Base-by-base conservation (phyloP, 2,329 filamentous ascomycete genomes). In the Colletotrichum simmondsii region DNA sequence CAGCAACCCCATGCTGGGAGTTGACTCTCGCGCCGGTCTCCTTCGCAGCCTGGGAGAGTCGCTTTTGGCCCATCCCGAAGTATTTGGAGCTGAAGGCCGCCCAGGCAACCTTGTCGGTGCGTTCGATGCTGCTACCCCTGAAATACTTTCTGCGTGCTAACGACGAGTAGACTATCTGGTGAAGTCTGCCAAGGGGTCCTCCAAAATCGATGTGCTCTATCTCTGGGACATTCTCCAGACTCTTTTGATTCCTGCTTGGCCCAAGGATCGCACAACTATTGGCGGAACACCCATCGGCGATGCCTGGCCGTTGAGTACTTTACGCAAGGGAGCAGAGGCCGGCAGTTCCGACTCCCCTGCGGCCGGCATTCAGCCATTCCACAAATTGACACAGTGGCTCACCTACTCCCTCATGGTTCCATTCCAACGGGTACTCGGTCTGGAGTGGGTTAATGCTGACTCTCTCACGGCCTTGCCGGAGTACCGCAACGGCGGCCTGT, bases 341-440 rank as follows among this genome's bases (percentile, higher is more conserved):
- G 61, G 42, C 32, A 57, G 60, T 26, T 22, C 66, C 22, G 59
- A 68, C 32, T 49, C 42, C 42, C 24, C 61, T 1, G 59, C 87
- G 76, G 68, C 71, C 0, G 53, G 61, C 0, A 95, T 97, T 74
- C 90, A 96, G 12, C 95, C 95, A 0, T 97, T 98, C 85, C 95
- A 98, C 86, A 98, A 97, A 84, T 89, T 97, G 46, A 97, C 95
- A 0, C 95, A 98, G 82, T 98, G 95, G 95, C 92, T 98, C 68
- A 94, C 93, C 62, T 98, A 98, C 83, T 97, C 95, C 2, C 89
- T 98, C 68, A 97, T 97, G 94, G 92, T 95, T 28, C 95, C 95
- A 0, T 97, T 98, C 92, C 90, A 92, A 68, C 93, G 91, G 75
- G 83, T 97, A 26, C 91, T 97, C 77, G 90, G 93, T 70, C 92